phyloP scores from a whole-genome alignment of 768 basidiomycete species.

The Hydnum rufescens region DNA sequence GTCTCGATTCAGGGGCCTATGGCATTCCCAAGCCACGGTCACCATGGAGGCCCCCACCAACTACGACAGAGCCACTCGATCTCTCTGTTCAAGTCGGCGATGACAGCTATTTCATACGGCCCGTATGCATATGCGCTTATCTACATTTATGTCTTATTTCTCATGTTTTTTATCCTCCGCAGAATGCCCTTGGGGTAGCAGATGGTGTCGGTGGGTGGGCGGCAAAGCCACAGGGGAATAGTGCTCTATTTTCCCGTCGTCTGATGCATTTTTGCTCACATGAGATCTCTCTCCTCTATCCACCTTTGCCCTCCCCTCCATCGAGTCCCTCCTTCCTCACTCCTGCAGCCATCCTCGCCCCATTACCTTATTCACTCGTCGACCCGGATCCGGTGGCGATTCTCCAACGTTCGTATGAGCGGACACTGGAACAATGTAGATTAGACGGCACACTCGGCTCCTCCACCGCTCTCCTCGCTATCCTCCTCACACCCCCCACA shows the following conservation, averaged over 20 bases:
- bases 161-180: not conserved
- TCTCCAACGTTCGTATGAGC: conserved; percentile 28
- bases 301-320: conserved; percentile 9
- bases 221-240: conserved; percentile 27
- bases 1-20: conserved; percentile 63
- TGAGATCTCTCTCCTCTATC: conserved; percentile 24
- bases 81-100: conserved; percentile 73
- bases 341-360: not conserved
- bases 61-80: conserved; percentile 15
- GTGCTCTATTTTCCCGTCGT: conserved; percentile 32
- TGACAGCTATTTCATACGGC: conserved; percentile 69
- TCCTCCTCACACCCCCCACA: conserved; percentile 14
- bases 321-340: not conserved
- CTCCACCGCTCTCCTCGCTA: conserved; percentile 24
- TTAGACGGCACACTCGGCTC: conserved; percentile 27
- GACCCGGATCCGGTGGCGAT: conserved; percentile 24
- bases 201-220: conserved; percentile 92
- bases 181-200: conserved; percentile 82
- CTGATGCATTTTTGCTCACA: conserved; percentile 74
- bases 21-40: conserved; percentile 53
- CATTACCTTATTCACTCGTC: conserved; percentile 1
- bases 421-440: conserved; percentile 18
- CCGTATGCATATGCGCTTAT: conserved; percentile 5
- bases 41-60: conserved; percentile 8
- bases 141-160: not conserved